phyloP scores from a whole-genome alignment of 495 filamentous ascomycete species.

The Astrothelium subdiscretum region DNA sequence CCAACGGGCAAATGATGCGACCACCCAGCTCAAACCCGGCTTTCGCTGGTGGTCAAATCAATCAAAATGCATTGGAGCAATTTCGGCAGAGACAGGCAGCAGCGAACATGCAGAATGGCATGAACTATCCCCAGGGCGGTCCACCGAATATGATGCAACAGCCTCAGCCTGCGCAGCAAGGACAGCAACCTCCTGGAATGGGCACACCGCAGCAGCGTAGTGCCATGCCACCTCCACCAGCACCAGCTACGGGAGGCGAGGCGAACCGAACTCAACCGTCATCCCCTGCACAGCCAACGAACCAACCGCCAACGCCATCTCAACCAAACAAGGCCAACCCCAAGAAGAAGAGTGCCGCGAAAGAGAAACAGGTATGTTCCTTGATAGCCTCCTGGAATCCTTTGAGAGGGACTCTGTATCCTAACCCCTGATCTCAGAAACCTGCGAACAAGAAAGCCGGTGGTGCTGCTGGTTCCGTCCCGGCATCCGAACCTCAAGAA shows the following conservation, averaged over 20 bases:
- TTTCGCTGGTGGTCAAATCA: constrained; percentile 57
- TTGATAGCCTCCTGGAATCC: too few species aligned
- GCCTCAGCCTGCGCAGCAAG: constrained; percentile 43
- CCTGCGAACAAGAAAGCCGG: constrained; percentile 60
- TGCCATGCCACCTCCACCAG: constrained; percentile 91
- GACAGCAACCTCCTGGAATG: constrained; percentile 47
- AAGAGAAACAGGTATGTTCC: constrained; percentile 69
- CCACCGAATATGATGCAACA: constrained; percentile 40
- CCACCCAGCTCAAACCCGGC: constrained; percentile 70
- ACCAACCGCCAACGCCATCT: constrained; percentile 80
- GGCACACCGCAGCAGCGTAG: constrained; percentile 64
- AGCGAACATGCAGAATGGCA: constrained; percentile 32
- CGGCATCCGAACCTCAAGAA: constrained; percentile 62
- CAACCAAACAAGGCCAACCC: constrained; percentile 66
- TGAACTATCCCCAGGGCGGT: constrained; percentile 20
- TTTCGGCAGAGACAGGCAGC: constrained; percentile 25
- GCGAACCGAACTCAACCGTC: constrained; percentile 56
- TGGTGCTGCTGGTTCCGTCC: constrained; percentile 55
- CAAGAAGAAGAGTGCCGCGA: constrained; percentile 68
- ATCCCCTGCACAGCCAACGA: constrained; percentile 62
- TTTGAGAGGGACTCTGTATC: neutral
- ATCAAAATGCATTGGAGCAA: constrained; percentile 37
- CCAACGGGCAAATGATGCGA: constrained; percentile 58
- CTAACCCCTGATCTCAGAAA: constrained; percentile 34
- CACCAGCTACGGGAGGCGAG: constrained; percentile 50